Base-by-base conservation (phyloP, 176 grass and related monocot genomes). In the Secale cereale region DNA sequence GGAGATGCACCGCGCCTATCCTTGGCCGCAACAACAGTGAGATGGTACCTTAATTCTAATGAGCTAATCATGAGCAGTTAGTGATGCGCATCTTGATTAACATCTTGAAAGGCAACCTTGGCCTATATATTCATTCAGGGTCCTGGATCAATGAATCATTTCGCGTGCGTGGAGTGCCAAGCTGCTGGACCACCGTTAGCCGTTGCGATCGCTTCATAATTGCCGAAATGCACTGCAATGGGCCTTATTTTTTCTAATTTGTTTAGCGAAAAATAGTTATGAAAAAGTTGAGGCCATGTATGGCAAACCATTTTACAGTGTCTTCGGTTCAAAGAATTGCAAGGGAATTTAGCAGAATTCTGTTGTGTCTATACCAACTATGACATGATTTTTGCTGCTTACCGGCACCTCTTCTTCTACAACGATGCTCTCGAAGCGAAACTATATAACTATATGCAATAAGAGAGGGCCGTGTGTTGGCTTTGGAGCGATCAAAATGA, bases 51-150 rank as follows among this genome's bases (percentile, higher is more conserved):
- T 57, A 57, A 61, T 83, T 80, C 61, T 76, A 46, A 66, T 80
- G 10, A 32, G 76, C 80, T 87, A 80, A 80, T 91, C 46, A 91
- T 91, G 75, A 80, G 67, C 81, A 76, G 75, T 76, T 84, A 69
- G 81, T 87, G 89, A 80, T 80, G 85, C 40, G 69, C 81, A 76
- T 84, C 85, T 91, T 83, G 81, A 80, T 87, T 83, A 83, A 83
- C 80, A 83, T 59, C 5, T 59, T 90, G 84, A 83, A 59, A 83
- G 65, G 13, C 30, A 85, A 57, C 88, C 54, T 64, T 72, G 54
- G 83, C 72, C 83, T 67, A 15, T 26, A 72, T 70, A 59, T 66
- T 19, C 50, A 54, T 54, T 10, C 59, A 63, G 56, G 72, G 37
- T 37, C 50, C 69, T 70, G 26, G 17, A 54, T 22, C 52, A 56